Evolutionary conservation across 1,284 basidiomycete genomes (phyloP).

Genomic region (Pyrrhoderma noxium): DNA sequence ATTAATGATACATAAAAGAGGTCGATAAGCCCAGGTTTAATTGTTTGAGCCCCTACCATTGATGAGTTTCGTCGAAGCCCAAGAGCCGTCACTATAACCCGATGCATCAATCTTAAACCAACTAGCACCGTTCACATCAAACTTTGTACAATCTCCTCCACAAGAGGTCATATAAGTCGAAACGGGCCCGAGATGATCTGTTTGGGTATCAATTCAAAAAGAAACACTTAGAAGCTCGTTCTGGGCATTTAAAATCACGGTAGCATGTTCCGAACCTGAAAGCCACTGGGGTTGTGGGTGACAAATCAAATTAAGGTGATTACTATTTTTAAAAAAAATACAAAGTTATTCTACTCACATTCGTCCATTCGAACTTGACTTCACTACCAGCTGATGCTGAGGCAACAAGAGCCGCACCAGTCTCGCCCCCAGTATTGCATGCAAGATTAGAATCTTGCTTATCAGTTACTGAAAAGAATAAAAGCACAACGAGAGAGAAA

Average conservation of each 20-base stretch:
- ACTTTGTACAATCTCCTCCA: slow-evolving; percentile 29
- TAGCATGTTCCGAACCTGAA: no score
- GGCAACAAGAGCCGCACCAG: slow-evolving; percentile 23
- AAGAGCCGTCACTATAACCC: slow-evolving; percentile 29
- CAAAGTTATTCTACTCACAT: slow-evolving; percentile 20
- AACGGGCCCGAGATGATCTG: slow-evolving; percentile 28
- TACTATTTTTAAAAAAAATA: neutral
- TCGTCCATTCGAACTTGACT: slow-evolving; percentile 26
- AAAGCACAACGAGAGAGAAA: neutral
- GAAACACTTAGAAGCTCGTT: no score
- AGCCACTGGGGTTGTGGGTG: no score
- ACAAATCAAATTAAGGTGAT: no score
- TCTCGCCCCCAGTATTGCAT: slow-evolving; percentile 28
- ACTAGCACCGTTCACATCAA: slow-evolving; percentile 28
- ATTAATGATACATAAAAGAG: slow-evolving; percentile 21
- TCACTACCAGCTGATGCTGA: slow-evolving; percentile 25
- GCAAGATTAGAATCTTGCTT: slow-evolving; percentile 24
- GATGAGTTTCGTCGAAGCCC: slow-evolving; percentile 30
- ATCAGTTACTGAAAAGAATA: slow-evolving; percentile 21
- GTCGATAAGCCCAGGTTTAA: neutral
- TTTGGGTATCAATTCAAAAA: no score
- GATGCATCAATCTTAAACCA: slow-evolving; percentile 35
- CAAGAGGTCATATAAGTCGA: slow-evolving; percentile 34
- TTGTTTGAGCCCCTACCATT: slow-evolving; percentile 19
- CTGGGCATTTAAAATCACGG: no score